A percentile compares a stretch with the other conserved stretches of the same genome.
phyloP scores from a whole-genome alignment of 1,139 yeast species.

The Candida tetrigidarum region DNA sequence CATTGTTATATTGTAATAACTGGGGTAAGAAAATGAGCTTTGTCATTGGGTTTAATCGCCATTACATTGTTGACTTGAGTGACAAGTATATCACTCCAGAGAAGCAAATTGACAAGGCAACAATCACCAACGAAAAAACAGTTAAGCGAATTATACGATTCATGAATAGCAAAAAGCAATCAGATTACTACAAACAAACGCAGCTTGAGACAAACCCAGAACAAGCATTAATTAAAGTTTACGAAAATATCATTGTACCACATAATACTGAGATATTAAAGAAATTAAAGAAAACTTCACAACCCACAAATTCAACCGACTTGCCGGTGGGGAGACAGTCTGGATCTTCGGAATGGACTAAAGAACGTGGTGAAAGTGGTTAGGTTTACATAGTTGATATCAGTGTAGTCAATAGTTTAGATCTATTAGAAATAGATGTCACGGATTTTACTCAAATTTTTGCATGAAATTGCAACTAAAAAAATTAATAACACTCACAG shows the following conservation, averaged over 20 bases:
- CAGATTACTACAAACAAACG: slow-evolving; percentile 28
- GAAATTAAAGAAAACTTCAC: slow-evolving; percentile 13
- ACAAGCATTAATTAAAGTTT: slow-evolving; percentile 23
- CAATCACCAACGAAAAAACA: slow-evolving; percentile 41
- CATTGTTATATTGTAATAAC: slow-evolving; percentile 72
- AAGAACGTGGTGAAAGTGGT: slow-evolving; percentile 78
- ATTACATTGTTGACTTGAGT: slow-evolving; percentile 72
- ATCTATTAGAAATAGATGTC: background rate
- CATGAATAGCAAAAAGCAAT: slow-evolving; percentile 37
- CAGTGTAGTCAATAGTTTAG: background rate
- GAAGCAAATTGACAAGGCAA: slow-evolving; percentile 54
- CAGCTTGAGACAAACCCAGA: slow-evolving; percentile 7
- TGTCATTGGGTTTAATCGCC: slow-evolving; percentile 67
- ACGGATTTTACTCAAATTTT: no score
- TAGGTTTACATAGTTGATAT: background rate
- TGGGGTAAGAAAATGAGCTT: slow-evolving; percentile 97
- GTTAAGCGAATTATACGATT: slow-evolving; percentile 40
- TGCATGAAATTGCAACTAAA: no score
- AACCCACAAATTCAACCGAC: slow-evolving; percentile 16
- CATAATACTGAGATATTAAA: slow-evolving; percentile 24
- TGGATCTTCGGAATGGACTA: slow-evolving; percentile 79
- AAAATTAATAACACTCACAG: no score
- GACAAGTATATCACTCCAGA: slow-evolving; percentile 62
- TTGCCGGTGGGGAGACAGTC: slow-evolving; percentile 63
- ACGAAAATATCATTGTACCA: slow-evolving; percentile 30